Conservation (phyloP, 2,329 filamentous ascomycete species). For the Xylaria sp. region DNA sequence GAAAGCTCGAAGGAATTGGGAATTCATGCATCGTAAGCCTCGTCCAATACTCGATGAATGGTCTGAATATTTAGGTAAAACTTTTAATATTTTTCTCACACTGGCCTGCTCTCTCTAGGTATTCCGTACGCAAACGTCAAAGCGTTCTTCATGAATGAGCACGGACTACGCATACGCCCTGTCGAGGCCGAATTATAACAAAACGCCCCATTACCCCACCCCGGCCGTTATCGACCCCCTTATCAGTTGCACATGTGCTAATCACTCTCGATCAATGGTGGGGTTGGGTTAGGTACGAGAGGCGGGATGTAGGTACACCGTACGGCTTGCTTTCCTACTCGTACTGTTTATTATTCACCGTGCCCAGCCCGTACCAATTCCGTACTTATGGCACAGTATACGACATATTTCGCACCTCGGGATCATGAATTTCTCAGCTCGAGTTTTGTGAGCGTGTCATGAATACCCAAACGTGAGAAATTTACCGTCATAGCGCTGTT, state of each 20-base stretch:
- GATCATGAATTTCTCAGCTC: no score
- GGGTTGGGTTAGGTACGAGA: background rate
- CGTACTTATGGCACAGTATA: no score
- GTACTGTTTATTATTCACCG: background rate
- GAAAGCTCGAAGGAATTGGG: background rate
- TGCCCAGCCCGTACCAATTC: no score
- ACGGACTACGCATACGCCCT: constrained; percentile 15
- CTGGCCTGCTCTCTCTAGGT: no score
- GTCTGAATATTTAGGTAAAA: background rate
- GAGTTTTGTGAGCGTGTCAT: no score
- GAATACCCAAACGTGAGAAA: no score
- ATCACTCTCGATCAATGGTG: background rate
- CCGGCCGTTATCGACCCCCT: constrained; percentile 15
- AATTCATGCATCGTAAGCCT: constrained; percentile 6
- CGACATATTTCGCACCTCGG: no score
- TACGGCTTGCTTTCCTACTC: background rate
- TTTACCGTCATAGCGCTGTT: no score
- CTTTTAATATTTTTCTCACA: background rate
- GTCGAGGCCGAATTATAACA: background rate
- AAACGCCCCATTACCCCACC: constrained; percentile 19
- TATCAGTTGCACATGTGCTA: background rate
- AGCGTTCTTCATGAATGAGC: background rate
- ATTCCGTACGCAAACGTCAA: no score
- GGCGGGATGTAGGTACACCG: background rate
- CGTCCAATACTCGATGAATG: background rate